Evolutionary conservation across 495 filamentous ascomycete species (phyloP), one percentile per base, ranked within the genome.

Genomic region (Trichodelitschia bisporula): DNA sequence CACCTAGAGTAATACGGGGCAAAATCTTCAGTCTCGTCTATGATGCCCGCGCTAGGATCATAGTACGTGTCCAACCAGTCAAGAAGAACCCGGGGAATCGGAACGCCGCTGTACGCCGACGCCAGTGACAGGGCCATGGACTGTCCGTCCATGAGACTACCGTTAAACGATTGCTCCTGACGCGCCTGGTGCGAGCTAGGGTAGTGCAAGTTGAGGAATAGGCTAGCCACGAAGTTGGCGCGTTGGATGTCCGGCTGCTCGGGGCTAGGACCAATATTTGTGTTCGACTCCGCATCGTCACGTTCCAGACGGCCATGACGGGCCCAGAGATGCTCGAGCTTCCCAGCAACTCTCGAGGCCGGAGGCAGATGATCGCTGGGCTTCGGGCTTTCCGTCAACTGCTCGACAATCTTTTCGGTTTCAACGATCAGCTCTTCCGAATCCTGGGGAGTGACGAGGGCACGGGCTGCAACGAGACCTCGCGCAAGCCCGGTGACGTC

Each of bases 1-100:
- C n/a, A n/a, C n/a, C n/a, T n/a, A n/a, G n/a, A n/a, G n/a, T n/a
- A n/a, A n/a, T 39, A 80, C 73, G 27, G 66, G 64, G 2, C 77
- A 69, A 20, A 77, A 73, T 35, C 71, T 74, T 2, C 74, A 6
- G n/a, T 6, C 6, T 6, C n/a, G 6, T 6, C 21, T 24, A n/a
- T 24, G n/a, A 24, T n/a, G 21, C n/a, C 21, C n/a, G n/a, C 6
- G 21, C 21, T 6, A 24, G 70, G 53, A 28, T 66, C 59, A 42
- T 84, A 70, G 39, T 73, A 60, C 2, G 56, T 55, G 30, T 77
- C 58, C 21, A 89, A 55, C 80, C 80, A 93, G 35, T 72, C 61
- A 15, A 89, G 58, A 11, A 93, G 54, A 18, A 78, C 57, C 38
- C 69, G 66, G 10, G 82, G 77, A 4, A 84, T 51, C 4, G 75